Evolutionary conservation across 208 protist species (phyloP), one percentile per base, ranked within the genome.

Genomic region (Trypanosoma cruzi): DNA sequence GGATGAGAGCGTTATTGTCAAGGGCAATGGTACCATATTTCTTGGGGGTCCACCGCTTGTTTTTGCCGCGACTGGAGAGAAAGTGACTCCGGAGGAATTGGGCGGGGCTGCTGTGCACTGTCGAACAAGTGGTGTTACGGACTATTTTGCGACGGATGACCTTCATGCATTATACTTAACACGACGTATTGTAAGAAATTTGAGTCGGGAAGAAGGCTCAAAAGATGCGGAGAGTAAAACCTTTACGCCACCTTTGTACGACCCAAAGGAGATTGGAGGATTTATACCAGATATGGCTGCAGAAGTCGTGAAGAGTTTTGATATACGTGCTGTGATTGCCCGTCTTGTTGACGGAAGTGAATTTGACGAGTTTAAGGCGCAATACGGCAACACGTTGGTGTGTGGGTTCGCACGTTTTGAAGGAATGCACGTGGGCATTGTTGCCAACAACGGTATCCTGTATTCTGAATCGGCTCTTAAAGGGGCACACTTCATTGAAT

Each of bases 381-480:
- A 94, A 2, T 99, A 98, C 66, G 97, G 97, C 34, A 75, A 75
- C 1, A 98, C 94, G 4, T 75, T 98, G 4, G 94, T 98, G 16
- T 97, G 86, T 75, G 94, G 96, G 53, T 99, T 98, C 74, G 92
- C 90, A 10, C 75, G 77, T 11, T 75, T 99, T n/a, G 73, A 98
- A 46, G 98, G 98, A 31, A 84, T 93, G 59, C 87, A 80, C 31
- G 92, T 99, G n/a, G 98, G 97, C 75, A 98, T 99, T 72, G 65
- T 99, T 46, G 95, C 97, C 7, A 99, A 99, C 81, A 98, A 99
- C 72, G 98, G 98, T 77, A 92, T 99, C 46, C 74, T 98, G 18
- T 98, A 98, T 68, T 88, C 82, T 56, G 94, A 98, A 69, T 94
- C 85, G 16, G 95, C 96, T 18, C 57, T 86, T 10, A 98, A 98